Evolutionary conservation across 2,329 filamentous ascomycete genomes (phyloP).

Genomic region (Alternaria incomplexa): DNA sequence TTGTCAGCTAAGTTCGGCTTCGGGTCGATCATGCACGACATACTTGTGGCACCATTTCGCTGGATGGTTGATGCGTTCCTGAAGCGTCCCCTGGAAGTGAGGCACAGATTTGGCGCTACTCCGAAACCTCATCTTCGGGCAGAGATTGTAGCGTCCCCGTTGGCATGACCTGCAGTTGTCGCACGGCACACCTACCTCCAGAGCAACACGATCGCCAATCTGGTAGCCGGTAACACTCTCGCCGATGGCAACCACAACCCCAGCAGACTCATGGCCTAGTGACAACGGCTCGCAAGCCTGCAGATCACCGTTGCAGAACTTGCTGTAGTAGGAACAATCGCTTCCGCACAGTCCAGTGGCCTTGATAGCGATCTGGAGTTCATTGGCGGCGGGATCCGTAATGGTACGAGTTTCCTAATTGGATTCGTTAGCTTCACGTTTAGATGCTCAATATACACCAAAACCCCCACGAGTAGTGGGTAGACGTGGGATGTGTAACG

Average conservation of each 20-base stretch:
- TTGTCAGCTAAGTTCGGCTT: constrained; percentile 37
- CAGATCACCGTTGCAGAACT: constrained; percentile 74
- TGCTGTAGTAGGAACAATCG: constrained; percentile 74
- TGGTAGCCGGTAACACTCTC: constrained; percentile 46
- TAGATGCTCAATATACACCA: constrained; percentile 20
- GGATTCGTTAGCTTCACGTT: constrained; percentile 29
- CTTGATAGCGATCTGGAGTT: constrained; percentile 70
- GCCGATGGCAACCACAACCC: constrained; percentile 48
- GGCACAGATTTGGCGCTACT: constrained; percentile 53
- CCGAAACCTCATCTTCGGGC: constrained; percentile 51
- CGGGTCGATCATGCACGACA: constrained; percentile 41
- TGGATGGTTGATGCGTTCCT: constrained; percentile 53
- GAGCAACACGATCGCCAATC: constrained; percentile 50
- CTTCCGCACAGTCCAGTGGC: constrained; percentile 73
- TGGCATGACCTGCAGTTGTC: constrained; percentile 52
- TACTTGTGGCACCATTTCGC: constrained; percentile 55
- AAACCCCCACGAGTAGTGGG: constrained; percentile 41
- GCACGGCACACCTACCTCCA: constrained; percentile 51
- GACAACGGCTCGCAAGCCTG: constrained; percentile 70
- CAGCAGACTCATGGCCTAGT: constrained; percentile 55
- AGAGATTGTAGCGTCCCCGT: constrained; percentile 52
- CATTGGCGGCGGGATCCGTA: constrained; percentile 59
- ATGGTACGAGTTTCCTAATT: constrained; percentile 63
- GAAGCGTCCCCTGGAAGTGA: constrained; percentile 53
- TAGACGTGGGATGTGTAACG: constrained; percentile 41